These are phyloP conservation scores for Colletotrichum graminicola DNA, from an alignment of 2,329 filamentous ascomycete genomes.

Conservation along the genomic window DNA sequence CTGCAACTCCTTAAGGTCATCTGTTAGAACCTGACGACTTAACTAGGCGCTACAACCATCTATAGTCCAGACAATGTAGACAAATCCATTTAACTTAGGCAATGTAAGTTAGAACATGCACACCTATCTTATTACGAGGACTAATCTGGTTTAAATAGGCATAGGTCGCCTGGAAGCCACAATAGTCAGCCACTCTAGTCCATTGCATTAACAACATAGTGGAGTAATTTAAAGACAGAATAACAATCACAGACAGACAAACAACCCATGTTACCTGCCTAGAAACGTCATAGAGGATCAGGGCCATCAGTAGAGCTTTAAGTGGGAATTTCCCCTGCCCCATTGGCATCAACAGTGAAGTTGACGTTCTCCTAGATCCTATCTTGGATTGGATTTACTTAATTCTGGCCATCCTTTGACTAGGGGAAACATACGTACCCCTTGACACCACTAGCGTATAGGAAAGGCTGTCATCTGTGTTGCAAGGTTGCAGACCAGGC, in stretches of 20 bases:
- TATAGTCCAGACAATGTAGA: not conserved
- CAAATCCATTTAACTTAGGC: not conserved
- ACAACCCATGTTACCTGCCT: not conserved
- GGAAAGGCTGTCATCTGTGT: conserved; percentile 49
- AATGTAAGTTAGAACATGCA: not conserved
- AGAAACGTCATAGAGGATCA: not conserved
- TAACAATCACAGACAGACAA: not conserved
- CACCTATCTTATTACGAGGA: not conserved
- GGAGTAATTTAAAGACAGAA: not conserved
- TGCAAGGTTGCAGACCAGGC: conserved; percentile 47
- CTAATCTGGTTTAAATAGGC: not conserved
- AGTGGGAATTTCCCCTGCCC: conserved; percentile 39
- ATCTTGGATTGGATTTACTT: conserved; percentile 51
- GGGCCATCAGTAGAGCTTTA: not conserved
- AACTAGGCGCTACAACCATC: not conserved
- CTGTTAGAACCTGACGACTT: not conserved
- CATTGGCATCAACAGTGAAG: conserved; percentile 19
- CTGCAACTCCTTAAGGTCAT: not conserved
- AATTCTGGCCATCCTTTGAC: conserved; percentile 55
- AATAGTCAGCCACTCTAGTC: not conserved
- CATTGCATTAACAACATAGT: conserved; percentile 11
- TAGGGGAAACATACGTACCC: conserved; percentile 56
- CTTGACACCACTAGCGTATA: conserved; percentile 53
- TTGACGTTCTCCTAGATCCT: conserved; percentile 57
- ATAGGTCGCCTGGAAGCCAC: not conserved